Conservation (phyloP, 139 green algal species). For the Chlamydomonas sp. region DNA sequence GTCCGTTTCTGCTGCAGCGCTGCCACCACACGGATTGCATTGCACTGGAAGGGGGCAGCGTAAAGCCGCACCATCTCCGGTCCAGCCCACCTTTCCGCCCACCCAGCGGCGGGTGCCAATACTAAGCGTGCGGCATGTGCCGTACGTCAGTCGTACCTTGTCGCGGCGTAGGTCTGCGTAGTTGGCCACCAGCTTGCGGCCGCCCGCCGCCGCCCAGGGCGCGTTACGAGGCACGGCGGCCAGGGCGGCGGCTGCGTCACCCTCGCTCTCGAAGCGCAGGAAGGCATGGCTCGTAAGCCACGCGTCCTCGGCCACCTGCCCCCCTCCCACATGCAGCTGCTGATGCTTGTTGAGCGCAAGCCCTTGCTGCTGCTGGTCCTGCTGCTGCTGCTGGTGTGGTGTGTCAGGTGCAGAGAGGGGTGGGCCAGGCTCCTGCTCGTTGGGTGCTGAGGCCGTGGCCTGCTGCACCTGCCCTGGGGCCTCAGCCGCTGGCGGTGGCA, state of each 20-base stretch:
- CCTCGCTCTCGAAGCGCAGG: slow-evolving; percentile 10
- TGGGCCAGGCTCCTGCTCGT: too few species aligned
- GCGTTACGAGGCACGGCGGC: slow-evolving; percentile 14
- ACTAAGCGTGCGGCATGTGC: too few species aligned
- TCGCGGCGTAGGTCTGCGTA: slow-evolving; percentile 21
- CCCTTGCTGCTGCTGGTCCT: neutral
- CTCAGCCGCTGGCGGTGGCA: neutral
- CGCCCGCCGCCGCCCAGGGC: slow-evolving; percentile 17
- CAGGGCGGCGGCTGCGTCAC: slow-evolving; percentile 4
- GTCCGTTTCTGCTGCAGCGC: too few species aligned
- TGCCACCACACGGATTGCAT: too few species aligned
- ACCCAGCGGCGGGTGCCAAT: too few species aligned
- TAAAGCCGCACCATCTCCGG: too few species aligned
- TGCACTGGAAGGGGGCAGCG: too few species aligned
- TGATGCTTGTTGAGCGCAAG: neutral
- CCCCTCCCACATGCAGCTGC: neutral
- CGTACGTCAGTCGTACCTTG: neutral
- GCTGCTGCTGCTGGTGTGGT: neutral
- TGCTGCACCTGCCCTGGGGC: too few species aligned
- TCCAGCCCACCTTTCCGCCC: too few species aligned
- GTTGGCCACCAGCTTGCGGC: slow-evolving; percentile 2
- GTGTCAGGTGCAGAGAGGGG: too few species aligned
- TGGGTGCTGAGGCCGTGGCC: too few species aligned
- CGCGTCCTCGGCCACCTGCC: neutral
- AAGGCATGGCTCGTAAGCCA: slow-evolving; percentile 2